These are phyloP conservation scores for Trichoderma reesei DNA, from an alignment of 495 filamentous ascomycete genomes.

Conservation along the genomic window DNA sequence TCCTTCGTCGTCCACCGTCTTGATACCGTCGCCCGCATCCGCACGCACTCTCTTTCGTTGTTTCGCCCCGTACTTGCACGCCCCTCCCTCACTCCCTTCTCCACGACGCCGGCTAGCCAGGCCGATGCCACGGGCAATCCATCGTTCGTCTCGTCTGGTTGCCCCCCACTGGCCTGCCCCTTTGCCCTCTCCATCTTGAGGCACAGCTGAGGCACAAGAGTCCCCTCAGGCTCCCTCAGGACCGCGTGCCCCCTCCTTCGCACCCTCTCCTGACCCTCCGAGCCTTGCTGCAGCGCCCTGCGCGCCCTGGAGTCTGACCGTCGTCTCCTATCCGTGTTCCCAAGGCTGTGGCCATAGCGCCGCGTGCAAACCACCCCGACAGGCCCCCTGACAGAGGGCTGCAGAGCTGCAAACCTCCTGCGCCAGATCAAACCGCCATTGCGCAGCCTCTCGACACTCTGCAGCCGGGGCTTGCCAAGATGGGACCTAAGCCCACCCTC, in stretches of 20 bases:
- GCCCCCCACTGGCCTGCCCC: constrained; percentile 5
- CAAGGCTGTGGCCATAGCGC: neutral
- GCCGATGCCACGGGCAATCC: neutral
- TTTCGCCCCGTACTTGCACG: neutral
- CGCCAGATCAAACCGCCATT: neutral
- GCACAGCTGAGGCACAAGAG: constrained; percentile 1
- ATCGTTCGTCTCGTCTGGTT: constrained; percentile 2
- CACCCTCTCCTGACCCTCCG: neutral
- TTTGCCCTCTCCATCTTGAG: constrained; percentile 4
- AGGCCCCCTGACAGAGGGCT: neutral
- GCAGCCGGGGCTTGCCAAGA: constrained; percentile 4
- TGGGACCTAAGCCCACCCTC: constrained; percentile 10
- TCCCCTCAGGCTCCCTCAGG: neutral
- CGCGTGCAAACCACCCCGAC: neutral
- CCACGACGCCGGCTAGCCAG: constrained; percentile 5
- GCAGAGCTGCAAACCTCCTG: neutral
- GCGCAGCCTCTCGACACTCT: neutral
- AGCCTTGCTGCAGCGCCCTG: constrained; percentile 1
- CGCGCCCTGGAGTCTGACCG: constrained; percentile 1
- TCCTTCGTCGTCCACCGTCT: too few species aligned
- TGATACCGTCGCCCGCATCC: neutral
- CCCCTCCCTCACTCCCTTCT: neutral
- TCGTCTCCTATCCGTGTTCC: neutral
- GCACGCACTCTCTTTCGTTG: neutral
- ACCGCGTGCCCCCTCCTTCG: neutral